A percentile compares a stretch with the other conserved stretches of the same genome.
These are phyloP conservation scores for Periconia macrospinosa DNA, from an alignment of 2,329 filamentous ascomycete species.

Conservation along the genomic window DNA sequence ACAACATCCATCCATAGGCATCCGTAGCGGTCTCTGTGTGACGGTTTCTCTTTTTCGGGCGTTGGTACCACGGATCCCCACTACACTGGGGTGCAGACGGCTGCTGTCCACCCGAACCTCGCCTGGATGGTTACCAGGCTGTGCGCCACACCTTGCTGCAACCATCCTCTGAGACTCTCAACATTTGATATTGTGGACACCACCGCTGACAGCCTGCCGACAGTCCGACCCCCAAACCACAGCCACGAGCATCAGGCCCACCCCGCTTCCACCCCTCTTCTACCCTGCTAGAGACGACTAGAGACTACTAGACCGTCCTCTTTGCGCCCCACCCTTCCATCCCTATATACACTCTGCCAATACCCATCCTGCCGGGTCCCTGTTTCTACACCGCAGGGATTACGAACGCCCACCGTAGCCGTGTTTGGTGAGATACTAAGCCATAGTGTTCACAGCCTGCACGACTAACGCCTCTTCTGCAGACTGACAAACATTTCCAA, in stretches of 20 bases:
- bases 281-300: neutral
- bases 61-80: slow-evolving; percentile 34
- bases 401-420: slow-evolving; percentile 24
- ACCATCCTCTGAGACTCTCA: slow-evolving; percentile 29
- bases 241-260: slow-evolving; percentile 30
- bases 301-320: slow-evolving; percentile 8
- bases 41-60: slow-evolving; percentile 35
- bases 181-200: slow-evolving; percentile 22
- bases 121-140: slow-evolving; percentile 31
- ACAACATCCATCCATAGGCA: slow-evolving; percentile 10
- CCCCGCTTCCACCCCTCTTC: slow-evolving; percentile 18
- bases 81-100: slow-evolving; percentile 31
- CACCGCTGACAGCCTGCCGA: slow-evolving; percentile 32
- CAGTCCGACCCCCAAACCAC: slow-evolving; percentile 21
- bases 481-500: slow-evolving; percentile 35
- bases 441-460: slow-evolving; percentile 19
- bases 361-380: slow-evolving; percentile 19
- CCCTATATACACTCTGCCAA: slow-evolving; percentile 18
- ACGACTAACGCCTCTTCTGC: slow-evolving; percentile 31
- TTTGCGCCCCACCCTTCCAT: slow-evolving; percentile 19
- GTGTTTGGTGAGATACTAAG: slow-evolving; percentile 20
- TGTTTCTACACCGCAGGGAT: slow-evolving; percentile 19
- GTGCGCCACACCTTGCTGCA: slow-evolving; percentile 41
- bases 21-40: slow-evolving; percentile 25
- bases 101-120: slow-evolving; percentile 37